A percentile compares a stretch with the other conserved stretches of the same genome.
Evolutionary conservation across 768 basidiomycete genomes (phyloP).

Genomic region (Lactarius psammicola): DNA sequence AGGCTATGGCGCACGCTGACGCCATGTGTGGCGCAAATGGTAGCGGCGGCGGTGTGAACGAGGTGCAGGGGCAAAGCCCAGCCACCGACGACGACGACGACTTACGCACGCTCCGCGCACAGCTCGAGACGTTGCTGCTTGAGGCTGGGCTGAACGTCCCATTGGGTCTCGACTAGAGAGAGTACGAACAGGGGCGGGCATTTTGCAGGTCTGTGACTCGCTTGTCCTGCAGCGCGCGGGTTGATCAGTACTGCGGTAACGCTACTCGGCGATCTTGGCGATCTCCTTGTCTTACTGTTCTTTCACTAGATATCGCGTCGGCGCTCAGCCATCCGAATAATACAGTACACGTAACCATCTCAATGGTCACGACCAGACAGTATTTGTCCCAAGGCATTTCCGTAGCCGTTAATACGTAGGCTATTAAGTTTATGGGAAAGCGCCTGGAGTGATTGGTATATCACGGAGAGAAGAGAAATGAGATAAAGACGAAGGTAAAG

Average conservation of each 20-base stretch:
- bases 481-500: no score
- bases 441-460: no score
- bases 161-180: background rate
- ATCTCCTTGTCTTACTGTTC: background rate
- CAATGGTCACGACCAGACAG: background rate
- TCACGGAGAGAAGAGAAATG: no score
- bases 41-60: background rate
- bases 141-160: constrained; percentile 11
- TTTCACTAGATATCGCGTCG: background rate
- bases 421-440: no score
- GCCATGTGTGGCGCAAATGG: background rate
- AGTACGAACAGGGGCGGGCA: background rate
- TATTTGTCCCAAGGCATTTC: no score
- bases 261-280: no score
- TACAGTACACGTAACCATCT: background rate
- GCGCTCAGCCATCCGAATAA: no score
- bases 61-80: background rate
- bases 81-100: constrained; percentile 17
- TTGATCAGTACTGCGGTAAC: background rate
- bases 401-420: no score
- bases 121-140: constrained; percentile 6
- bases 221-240: no score
- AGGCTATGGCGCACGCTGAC: constrained; percentile 48
- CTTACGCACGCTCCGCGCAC: constrained; percentile 3
- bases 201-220: background rate